Conservation (phyloP, 139 green algal genomes). For the Chlorokybus atmophyticus region DNA sequence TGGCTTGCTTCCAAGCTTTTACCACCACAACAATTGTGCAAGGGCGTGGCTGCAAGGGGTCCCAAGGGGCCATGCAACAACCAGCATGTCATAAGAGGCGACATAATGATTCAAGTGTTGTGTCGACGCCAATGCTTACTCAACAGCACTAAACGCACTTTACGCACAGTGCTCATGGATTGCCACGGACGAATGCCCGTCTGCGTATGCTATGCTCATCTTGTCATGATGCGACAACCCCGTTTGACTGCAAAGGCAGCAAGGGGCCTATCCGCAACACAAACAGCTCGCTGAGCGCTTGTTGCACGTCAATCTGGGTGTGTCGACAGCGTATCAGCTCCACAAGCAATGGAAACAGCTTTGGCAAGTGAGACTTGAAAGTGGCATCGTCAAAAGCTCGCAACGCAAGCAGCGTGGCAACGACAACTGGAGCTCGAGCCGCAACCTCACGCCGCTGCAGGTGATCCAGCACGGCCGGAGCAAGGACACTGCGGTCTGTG, state of each 20-base stretch:
- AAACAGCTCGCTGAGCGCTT: slow-evolving; percentile 68
- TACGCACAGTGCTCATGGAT: too few relatives aligned
- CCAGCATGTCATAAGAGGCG: too few relatives aligned
- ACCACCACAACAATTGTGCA: too few relatives aligned
- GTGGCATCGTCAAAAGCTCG: slow-evolving; percentile 27
- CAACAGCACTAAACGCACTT: too few relatives aligned
- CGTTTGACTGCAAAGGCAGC: slow-evolving; percentile 1
- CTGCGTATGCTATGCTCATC: too few relatives aligned
- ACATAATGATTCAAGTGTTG: too few relatives aligned
- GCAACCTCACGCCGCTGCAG: slow-evolving; percentile 12
- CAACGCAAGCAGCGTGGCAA: slow-evolving; percentile 53
- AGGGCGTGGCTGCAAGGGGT: too few relatives aligned
- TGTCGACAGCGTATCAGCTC: slow-evolving; percentile 66
- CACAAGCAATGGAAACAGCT: slow-evolving; percentile 77
- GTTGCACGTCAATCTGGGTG: slow-evolving; percentile 67
- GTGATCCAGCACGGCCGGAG: slow-evolving; percentile 6
- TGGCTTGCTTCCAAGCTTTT: too few relatives aligned
- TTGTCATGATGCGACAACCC: too few relatives aligned
- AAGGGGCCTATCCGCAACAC: slow-evolving; percentile 13
- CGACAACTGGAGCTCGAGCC: slow-evolving; percentile 20
- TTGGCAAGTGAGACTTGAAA: slow-evolving; percentile 54
- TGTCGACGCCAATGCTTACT: too few relatives aligned
- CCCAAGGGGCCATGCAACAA: too few relatives aligned
- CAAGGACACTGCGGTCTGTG: not conserved
- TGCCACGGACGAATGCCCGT: too few relatives aligned